Evolutionary conservation across 1,139 yeast genomes (phyloP).

Genomic region (Hansenula sp.): DNA sequence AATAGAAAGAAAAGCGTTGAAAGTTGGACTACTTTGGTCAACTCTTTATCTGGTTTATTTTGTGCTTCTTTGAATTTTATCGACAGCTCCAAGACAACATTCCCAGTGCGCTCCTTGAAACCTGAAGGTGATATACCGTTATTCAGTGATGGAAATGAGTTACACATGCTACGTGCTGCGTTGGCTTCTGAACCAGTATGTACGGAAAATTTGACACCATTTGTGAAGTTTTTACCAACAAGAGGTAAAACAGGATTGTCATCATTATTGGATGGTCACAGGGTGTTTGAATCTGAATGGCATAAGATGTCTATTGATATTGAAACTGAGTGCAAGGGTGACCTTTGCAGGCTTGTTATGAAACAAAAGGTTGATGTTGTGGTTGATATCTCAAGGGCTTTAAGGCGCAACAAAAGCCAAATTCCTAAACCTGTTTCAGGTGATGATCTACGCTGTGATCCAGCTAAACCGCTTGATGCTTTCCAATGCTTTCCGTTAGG

Average conservation of each 20-base stretch:
- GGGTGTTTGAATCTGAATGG: constrained; percentile 93
- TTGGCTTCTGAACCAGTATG: constrained; percentile 95
- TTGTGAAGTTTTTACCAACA: constrained; percentile 84
- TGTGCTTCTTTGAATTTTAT: constrained; percentile 94
- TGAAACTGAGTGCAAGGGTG: constrained; percentile 47
- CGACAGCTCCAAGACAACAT: constrained; percentile 74
- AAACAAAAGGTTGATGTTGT: constrained; percentile 73
- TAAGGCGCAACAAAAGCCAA: constrained; percentile 61
- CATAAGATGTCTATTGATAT: constrained; percentile 90
- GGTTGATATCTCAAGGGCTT: constrained; percentile 63
- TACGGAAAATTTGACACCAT: constrained; percentile 95
- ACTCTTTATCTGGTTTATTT: constrained; percentile 83
- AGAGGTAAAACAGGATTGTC: constrained; percentile 90
- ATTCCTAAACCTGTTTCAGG: constrained; percentile 80
- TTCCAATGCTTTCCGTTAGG: constrained; percentile 79
- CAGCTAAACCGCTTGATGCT: constrained; percentile 46
- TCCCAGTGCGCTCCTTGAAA: constrained; percentile 51
- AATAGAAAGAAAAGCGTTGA: constrained; percentile 49
- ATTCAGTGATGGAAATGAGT: constrained; percentile 26
- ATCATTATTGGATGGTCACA: constrained; percentile 87
- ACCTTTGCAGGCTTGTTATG: constrained; percentile 50
- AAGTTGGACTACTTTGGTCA: constrained; percentile 70
- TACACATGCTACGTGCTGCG: constrained; percentile 74
- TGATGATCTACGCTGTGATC: constrained; percentile 68
- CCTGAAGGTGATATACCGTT: constrained; percentile 27